phyloP scores from a whole-genome alignment of 371 early-diverging fungal genomes.

The Apophysomyces ossiformis region DNA sequence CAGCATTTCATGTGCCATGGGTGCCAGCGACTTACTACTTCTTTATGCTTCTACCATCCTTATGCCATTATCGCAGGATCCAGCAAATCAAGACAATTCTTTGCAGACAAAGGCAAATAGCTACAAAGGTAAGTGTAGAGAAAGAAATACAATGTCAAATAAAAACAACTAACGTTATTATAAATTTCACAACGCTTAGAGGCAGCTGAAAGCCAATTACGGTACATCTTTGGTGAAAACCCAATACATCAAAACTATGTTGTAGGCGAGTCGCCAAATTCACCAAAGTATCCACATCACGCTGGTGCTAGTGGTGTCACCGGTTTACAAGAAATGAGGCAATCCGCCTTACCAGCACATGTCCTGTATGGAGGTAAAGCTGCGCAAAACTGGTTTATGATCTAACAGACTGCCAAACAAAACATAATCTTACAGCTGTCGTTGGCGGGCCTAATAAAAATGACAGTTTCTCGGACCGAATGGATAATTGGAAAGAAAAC shows the following conservation, averaged over 20 bases:
- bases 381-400: slow-evolving; percentile 16
- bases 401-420: slow-evolving; percentile 13
- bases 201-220: slow-evolving; percentile 36
- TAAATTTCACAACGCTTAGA: slow-evolving; percentile 9
- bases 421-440: slow-evolving; percentile 40
- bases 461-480: slow-evolving; percentile 44
- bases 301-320: slow-evolving; percentile 47
- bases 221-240: slow-evolving; percentile 56
- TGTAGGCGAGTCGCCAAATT: slow-evolving; percentile 52
- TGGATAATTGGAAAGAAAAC: slow-evolving; percentile 48
- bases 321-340: not conserved
- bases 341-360: not conserved
- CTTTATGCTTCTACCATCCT: slow-evolving; percentile 22
- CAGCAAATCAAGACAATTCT: not conserved
- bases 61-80: slow-evolving; percentile 14
- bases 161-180: not conserved
- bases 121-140: not conserved
- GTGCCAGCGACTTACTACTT: slow-evolving; percentile 22
- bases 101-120: slow-evolving; percentile 10
- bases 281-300: slow-evolving; percentile 55
- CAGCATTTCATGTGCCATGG: slow-evolving; percentile 25
- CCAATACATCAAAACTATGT: slow-evolving; percentile 52
- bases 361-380: slow-evolving; percentile 27
- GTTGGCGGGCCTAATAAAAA: slow-evolving; percentile 57
- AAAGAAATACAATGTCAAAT: not conserved